Conservation (phyloP, 176 grass and related monocot genomes). For the Saccharum spontaneum region DNA sequence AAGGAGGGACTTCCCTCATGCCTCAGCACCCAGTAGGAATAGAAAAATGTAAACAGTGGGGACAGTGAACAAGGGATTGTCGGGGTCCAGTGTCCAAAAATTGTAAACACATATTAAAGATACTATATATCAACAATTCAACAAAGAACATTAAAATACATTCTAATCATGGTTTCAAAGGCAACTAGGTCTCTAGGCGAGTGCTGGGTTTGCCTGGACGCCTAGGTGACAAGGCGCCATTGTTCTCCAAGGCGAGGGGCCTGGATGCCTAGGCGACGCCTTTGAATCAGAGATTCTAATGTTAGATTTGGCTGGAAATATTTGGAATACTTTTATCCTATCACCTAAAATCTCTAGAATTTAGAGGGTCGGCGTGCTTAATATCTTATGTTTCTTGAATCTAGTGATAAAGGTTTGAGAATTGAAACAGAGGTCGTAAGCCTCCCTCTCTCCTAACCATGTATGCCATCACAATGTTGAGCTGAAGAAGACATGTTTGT, state of each 20-base stretch:
- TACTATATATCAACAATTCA: neutral
- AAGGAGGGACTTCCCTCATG: neutral
- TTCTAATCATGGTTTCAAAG: neutral
- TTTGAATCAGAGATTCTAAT: neutral
- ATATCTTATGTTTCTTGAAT: neutral
- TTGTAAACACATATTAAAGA: neutral
- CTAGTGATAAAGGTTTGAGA: neutral
- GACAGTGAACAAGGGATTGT: neutral
- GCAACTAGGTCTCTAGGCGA: neutral
- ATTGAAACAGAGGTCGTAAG: constrained; percentile 1
- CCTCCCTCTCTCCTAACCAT: neutral
- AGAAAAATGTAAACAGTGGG: neutral
- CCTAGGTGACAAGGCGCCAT: neutral
- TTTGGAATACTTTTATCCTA: neutral
- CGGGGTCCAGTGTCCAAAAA: neutral
- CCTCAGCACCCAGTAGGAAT: neutral
- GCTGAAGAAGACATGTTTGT: neutral
- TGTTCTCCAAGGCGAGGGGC: neutral
- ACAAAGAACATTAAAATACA: constrained; percentile 21
- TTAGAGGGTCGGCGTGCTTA: constrained; percentile 11
- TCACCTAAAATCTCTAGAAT: neutral
- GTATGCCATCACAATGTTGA: neutral
- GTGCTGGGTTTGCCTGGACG: neutral
- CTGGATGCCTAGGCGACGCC: neutral
- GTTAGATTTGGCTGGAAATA: constrained; percentile 8